Evolutionary conservation across 148 eudicot species (phyloP), one percentile per base, ranked within the genome.

Genomic region (Chenopodium quinoa): DNA sequence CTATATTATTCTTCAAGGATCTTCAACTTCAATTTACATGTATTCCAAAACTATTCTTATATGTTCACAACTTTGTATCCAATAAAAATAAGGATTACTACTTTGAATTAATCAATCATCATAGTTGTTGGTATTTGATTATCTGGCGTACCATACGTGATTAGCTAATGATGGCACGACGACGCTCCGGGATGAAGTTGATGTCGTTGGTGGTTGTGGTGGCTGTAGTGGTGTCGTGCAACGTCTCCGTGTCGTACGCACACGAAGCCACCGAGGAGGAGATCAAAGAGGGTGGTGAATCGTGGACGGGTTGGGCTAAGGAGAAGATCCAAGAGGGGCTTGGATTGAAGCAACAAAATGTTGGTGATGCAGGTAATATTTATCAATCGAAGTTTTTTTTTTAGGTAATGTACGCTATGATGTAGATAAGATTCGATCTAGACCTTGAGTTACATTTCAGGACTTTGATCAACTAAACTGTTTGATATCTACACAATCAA

Each of bases 301-400:
- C 77, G 22, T 74, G 77, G 77, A 52, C 63, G 11, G 62, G 37
- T 40, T 74, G 77, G 77, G 77, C 77, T 25, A 74, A 74, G 63
- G 77, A 74, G 16, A 81, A 81, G 79, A 75, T 81, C 25, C 83
- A 81, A 19, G 79, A 76, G 37, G 83, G 83, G 8, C 75, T 81
- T 17, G 83, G 83, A 19, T 81, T 81, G 44, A 81, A 76, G 60
- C 73, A 67, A 44, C 60, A 46, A 7, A 31, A 22, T 20, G 56
- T 46, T 29, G 58, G 1, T 37, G 76, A 40, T 25, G 77, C 63
- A 13, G 63, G 63, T 71, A 9, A 25, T 1, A 9, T 27, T 27
- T 27, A 27, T 27, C 27, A 27, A 27, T 27, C 0, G 27, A 27
- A 27, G 27, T 27, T 27, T 27, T 27, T 27, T 27, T 27, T 0